Evolutionary conservation across 441 rosid species (phyloP), one percentile per base, ranked within the genome.

Genomic region (Aquilaria agallochum): DNA sequence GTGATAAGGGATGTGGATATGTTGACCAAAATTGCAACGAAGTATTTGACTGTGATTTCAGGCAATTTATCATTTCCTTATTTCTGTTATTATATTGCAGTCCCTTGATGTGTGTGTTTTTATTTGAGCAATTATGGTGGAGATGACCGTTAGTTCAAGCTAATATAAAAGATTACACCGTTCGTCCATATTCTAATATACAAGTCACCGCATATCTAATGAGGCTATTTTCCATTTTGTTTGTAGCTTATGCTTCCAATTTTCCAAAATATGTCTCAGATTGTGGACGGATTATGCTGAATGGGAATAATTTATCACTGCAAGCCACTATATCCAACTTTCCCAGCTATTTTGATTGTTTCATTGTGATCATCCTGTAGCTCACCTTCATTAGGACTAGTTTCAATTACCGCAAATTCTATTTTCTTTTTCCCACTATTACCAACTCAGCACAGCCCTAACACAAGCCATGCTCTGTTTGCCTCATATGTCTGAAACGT

Each of bases 1-100:
- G 96, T 88, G 55, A 97, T 90, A 72, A 77, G 68, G 66, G 70
- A 58, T 4, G 80, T 85, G 50, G 98, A 90, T 53, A 86, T 91
- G 1, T 69, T 93, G 69, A 74, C 78, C 2, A 90, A 83, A 49
- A 83, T 93, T 42, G 98, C 97, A 0, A 77, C 83, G 9, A 77
- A 81, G 53, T 90, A 88, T 61, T 69, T 80, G 4, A 92, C 98
- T n/a, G 83, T 88, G 2, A 73, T 92, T 58, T 76, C 90, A 11
- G 98, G 90, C 72, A 88, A 97, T 88, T 45, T 89, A 92, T 71
- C 92, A 92, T 14, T 87, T 89, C 94, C 96, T 95, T 63, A 84
- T 83, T 71, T 64, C 86, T 31, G 77, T 85, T 12, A 78, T 89
- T 57, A 80, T 46, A 85, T 92, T 54, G 85, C 94, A 48, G 95